Conservation (phyloP, 345 rosid species). For the Camelina neglecta region DNA sequence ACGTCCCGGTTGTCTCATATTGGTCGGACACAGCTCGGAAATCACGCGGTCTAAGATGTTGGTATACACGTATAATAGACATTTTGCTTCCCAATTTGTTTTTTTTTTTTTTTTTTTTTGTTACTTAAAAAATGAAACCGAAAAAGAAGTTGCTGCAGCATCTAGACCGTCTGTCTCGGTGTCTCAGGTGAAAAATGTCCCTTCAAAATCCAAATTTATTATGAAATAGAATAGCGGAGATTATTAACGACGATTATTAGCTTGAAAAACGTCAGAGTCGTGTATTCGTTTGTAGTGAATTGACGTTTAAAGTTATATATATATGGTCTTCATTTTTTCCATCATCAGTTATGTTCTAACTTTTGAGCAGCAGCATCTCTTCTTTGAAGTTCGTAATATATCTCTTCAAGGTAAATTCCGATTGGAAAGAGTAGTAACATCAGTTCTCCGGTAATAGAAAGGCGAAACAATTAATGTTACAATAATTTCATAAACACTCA, state of each 20-base stretch:
- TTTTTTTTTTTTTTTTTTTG: background rate
- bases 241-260: constrained; percentile 14
- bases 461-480: background rate
- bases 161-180: background rate
- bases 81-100: constrained; percentile 14
- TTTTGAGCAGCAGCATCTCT: background rate
- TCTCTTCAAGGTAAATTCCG: background rate
- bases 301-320: constrained; percentile 1
- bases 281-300: constrained; percentile 35
- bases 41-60: constrained; percentile 27
- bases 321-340: background rate
- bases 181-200: constrained; percentile 6
- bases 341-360: background rate
- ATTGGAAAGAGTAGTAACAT: background rate
- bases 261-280: constrained; percentile 3
- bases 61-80: constrained; percentile 17
- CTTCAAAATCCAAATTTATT: constrained; percentile 3
- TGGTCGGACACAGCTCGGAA: constrained; percentile 77
- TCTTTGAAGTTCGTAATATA: background rate
- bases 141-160: constrained; percentile 6
- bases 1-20: constrained; percentile 76
- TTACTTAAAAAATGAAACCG: background rate
- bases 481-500: constrained; percentile 5
- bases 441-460: background rate
- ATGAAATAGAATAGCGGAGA: constrained; percentile 31